Evolutionary conservation across 148 eudicot species (phyloP), one percentile per base, ranked within the genome.

Genomic region (Chenopodium berlandieri): DNA sequence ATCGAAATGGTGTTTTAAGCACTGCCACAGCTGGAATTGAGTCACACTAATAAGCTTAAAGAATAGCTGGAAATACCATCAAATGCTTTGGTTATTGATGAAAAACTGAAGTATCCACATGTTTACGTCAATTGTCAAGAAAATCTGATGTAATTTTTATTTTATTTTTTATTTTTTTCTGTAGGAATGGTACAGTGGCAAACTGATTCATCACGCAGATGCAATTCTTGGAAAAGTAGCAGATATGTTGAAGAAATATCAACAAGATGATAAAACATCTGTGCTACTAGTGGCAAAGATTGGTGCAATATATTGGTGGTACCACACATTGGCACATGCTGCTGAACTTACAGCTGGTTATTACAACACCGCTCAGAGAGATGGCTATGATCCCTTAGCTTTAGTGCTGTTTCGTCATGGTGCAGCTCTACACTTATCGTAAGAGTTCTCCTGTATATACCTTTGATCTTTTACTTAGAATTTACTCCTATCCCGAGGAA

Each of bases 311-410:
- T 89, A 90, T 86, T 92, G 93, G 95, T 88, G 91, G 88, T 92
- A 89, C 85, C 83, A 82, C 75, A 88, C 95, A 37, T 65, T 74
- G 6, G 84, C 91, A 66, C 94, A 92, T 78, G 90, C 93, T 58
- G 90, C 93, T 47, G 95, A 92, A 82, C 88, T 92, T 64, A 90
- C 93, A 71, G 91, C 95, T 71, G 93, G 95, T 66, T 92, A 90
- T 83, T 90, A 92, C 89, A 92, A 92, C 81, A 89, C 91, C 62
- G 85, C 84, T 71, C 71, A 78, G 48, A 82, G 89, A 80, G 92
- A 90, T 85, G 93, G 95, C 47, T 92, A 92, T 76, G 89, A 88
- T 75, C 87, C 86, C 46, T 82, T 92, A 63, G 93, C 93, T 77
- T 79, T 83, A 19, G 75, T 88, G 86, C 75, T 92, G 69, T 64